Evolutionary conservation across 1,139 yeast species (phyloP).

Genomic region (Yamadazyma triangularis): DNA sequence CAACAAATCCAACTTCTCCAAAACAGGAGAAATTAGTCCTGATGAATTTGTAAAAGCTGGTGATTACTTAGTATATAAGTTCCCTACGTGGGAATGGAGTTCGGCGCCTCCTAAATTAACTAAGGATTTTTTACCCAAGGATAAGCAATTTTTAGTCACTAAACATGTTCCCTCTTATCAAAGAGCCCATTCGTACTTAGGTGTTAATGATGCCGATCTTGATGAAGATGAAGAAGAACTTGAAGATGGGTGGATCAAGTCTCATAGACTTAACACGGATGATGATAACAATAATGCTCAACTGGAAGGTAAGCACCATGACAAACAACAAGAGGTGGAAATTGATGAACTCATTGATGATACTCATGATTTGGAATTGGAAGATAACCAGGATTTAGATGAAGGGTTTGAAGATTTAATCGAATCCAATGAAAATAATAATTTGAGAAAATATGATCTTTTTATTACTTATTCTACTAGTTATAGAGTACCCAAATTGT

Average conservation of each 20-base stretch:
- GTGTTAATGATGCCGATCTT: constrained; percentile 27
- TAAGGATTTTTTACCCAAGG: constrained; percentile 74
- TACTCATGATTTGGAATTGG: constrained; percentile 23
- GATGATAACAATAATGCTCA: neutral
- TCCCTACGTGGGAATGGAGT: constrained; percentile 97
- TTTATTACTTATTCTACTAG: constrained; percentile 92
- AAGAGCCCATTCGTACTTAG: constrained; percentile 61
- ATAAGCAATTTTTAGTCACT: constrained; percentile 83
- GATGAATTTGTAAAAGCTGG: constrained; percentile 92
- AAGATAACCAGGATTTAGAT: constrained; percentile 24
- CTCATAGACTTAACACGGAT: constrained; percentile 13
- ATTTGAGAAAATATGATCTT: constrained; percentile 73
- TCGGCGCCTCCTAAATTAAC: constrained; percentile 57
- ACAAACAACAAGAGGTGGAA: constrained; percentile 13
- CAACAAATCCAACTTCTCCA: constrained; percentile 73
- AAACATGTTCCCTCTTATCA: constrained; percentile 83
- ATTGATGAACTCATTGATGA: constrained; percentile 41
- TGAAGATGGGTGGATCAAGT: constrained; percentile 60
- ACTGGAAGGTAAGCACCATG: too few relatives aligned
- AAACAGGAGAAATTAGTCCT: constrained; percentile 90
- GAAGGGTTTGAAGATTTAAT: constrained; percentile 34
- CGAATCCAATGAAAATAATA: constrained; percentile 20
- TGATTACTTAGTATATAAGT: constrained; percentile 83
- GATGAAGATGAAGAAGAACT: constrained; percentile 34
- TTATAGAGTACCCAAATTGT: constrained; percentile 93